Evolutionary conservation across 2,329 filamentous ascomycete species (phyloP).

Genomic region (Parastagonospora nodorum): DNA sequence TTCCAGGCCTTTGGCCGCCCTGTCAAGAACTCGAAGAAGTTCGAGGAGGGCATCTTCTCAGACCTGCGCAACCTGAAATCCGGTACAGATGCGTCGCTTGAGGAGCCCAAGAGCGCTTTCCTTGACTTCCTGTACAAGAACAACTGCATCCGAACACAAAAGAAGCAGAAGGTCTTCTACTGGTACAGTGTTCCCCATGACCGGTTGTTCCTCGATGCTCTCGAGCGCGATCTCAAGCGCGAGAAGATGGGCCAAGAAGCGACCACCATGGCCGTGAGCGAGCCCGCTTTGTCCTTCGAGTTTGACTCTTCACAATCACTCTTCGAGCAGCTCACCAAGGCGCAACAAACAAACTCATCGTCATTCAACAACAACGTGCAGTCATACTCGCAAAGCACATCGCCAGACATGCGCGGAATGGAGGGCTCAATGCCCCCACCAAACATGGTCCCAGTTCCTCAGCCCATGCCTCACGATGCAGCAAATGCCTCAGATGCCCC

Average conservation of each 20-base stretch:
- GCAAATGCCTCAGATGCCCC: conserved; percentile 51
- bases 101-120: conserved; percentile 98
- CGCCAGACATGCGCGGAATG: conserved; percentile 86
- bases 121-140: conserved; percentile 99
- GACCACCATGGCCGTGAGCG: conserved; percentile 93
- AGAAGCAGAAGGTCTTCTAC: conserved; percentile 99
- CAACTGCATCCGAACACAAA: conserved; percentile 99
- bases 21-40: conserved; percentile 99
- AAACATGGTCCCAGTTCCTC: conserved; percentile 69
- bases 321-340: conserved; percentile 99
- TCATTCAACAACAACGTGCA: conserved; percentile 79
- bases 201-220: conserved; percentile 92
- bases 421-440: conserved; percentile 89
- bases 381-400: conserved; percentile 76
- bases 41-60: conserved; percentile 99
- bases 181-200: conserved; percentile 99
- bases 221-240: conserved; percentile 96
- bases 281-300: conserved; percentile 96
- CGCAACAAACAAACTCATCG: conserved; percentile 97
- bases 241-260: conserved; percentile 99
- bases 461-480: conserved; percentile 28
- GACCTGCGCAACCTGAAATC: conserved; percentile 98
- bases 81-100: conserved; percentile 94
- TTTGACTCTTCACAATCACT: conserved; percentile 99
- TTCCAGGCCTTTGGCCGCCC: conserved; percentile 98